These are phyloP conservation scores for Coemansia sp. DNA, from an alignment of 192 early-diverging fungal genomes.

Conservation along the genomic window DNA sequence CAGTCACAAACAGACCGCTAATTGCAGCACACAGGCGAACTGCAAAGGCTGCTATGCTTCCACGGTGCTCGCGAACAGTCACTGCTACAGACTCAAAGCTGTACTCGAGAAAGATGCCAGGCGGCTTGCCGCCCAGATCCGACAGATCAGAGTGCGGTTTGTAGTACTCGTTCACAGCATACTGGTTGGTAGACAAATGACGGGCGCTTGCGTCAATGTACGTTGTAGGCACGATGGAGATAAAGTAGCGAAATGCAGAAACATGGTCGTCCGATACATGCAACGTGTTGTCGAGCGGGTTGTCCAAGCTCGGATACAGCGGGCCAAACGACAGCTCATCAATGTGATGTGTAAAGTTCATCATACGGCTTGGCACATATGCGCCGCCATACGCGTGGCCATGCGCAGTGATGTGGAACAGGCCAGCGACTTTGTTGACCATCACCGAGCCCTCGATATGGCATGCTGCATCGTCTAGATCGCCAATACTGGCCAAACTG, in stretches of 20 bases:
- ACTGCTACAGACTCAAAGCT: constrained; percentile 87
- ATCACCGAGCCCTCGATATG: constrained; percentile 67
- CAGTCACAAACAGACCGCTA: constrained; percentile 76
- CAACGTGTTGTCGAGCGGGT: constrained; percentile 81
- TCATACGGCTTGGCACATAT: constrained; percentile 58
- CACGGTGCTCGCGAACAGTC: constrained; percentile 64
- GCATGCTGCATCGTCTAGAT: constrained; percentile 61
- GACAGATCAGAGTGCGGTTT: constrained; percentile 15
- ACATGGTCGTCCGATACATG: constrained; percentile 62
- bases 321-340: constrained; percentile 88
- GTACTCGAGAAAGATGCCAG: constrained; percentile 87
- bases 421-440: constrained; percentile 80
- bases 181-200: constrained; percentile 84
- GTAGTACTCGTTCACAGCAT: constrained; percentile 84
- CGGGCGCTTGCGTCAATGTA: constrained; percentile 61
- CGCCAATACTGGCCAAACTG: background rate
- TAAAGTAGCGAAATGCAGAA: constrained; percentile 82
- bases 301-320: constrained; percentile 77
- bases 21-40: constrained; percentile 82
- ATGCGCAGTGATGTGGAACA: constrained; percentile 85
- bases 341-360: constrained; percentile 95
- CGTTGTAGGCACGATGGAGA: constrained; percentile 80
- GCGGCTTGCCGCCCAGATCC: constrained; percentile 16
- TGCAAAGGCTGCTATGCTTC: constrained; percentile 67
- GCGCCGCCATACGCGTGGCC: constrained; percentile 82